These are phyloP conservation scores for Starmera pachycereana DNA, from an alignment of 805 yeast species.

Conservation along the genomic window DNA sequence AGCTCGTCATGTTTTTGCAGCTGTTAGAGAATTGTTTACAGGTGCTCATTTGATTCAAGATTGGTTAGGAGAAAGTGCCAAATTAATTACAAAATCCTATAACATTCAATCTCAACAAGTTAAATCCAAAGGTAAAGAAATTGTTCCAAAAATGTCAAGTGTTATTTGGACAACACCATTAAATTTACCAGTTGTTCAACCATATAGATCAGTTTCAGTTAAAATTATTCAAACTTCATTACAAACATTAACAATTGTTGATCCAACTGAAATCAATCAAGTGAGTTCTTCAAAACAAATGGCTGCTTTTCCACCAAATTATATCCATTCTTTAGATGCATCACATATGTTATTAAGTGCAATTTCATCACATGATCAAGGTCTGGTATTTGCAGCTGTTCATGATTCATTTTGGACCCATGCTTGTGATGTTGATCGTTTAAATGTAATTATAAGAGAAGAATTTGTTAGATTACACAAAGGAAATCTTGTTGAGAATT, in stretches of 20 bases:
- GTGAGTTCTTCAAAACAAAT: slow-evolving; percentile 86
- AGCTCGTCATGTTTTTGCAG: slow-evolving; percentile 67
- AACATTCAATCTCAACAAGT: slow-evolving; percentile 26
- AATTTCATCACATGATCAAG: slow-evolving; percentile 52
- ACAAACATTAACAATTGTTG: slow-evolving; percentile 79
- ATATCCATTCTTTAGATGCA: slow-evolving; percentile 90
- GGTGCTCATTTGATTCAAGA: slow-evolving; percentile 95
- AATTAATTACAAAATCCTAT: slow-evolving; percentile 66
- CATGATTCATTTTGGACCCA: slow-evolving; percentile 99
- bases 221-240: slow-evolving; percentile 69
- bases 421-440: slow-evolving; percentile 66
- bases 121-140: too few relatives aligned
- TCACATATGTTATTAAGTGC: slow-evolving; percentile 94
- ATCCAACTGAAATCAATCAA: slow-evolving; percentile 75
- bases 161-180: slow-evolving; percentile 98
- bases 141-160: slow-evolving; percentile 42
- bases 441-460: slow-evolving; percentile 65
- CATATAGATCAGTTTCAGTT: slow-evolving; percentile 64
- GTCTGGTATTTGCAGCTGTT: slow-evolving; percentile 80
- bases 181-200: slow-evolving; percentile 95
- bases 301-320: slow-evolving; percentile 93
- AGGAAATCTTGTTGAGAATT: slow-evolving; percentile 56
- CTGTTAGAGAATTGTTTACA: slow-evolving; percentile 75
- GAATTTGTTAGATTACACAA: slow-evolving; percentile 73
- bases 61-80: slow-evolving; percentile 88